Percentiles rank a stretch among this genome's conserved stretches.
These are phyloP conservation scores for Serendipita vermifera DNA, from an alignment of 768 basidiomycete genomes.

Conservation along the genomic window DNA sequence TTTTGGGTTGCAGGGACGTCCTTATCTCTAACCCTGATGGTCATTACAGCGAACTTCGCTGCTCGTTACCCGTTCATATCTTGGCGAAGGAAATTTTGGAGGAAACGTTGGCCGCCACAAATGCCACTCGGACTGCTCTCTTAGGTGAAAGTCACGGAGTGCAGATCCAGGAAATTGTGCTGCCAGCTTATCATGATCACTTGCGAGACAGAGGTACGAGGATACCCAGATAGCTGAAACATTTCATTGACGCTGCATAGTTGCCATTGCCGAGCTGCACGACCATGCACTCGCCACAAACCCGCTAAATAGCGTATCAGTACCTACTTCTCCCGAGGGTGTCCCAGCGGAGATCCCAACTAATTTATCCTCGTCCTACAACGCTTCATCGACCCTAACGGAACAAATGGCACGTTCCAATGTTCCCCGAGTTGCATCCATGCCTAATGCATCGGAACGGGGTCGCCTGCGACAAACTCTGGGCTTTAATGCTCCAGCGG, in stretches of 20 bases:
- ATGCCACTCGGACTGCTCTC: slow-evolving; percentile 63
- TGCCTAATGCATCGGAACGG: slow-evolving; percentile 3
- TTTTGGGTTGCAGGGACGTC: slow-evolving; percentile 46
- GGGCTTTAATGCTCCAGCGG: not conserved
- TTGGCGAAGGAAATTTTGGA: slow-evolving; percentile 59
- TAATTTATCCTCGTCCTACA: not conserved
- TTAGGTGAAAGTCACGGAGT: slow-evolving; percentile 31
- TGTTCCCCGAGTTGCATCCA: not conserved
- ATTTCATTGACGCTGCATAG: too few species aligned
- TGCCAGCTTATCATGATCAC: slow-evolving; percentile 84
- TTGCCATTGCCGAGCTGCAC: not conserved
- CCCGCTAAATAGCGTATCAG: not conserved
- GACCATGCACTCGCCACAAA: slow-evolving; percentile 3
- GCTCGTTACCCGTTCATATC: slow-evolving; percentile 79
- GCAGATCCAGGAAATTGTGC: slow-evolving; percentile 48
- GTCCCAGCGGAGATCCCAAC: not conserved
- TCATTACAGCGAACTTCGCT: slow-evolving; percentile 87
- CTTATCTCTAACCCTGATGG: slow-evolving; percentile 77
- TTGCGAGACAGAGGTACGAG: slow-evolving; percentile 64
- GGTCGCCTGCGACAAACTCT: not conserved
- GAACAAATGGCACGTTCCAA: not conserved
- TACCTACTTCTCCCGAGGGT: not conserved
- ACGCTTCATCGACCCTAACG: not conserved
- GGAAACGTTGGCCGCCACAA: slow-evolving; percentile 61
- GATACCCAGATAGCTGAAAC: too few species aligned